Conservation (phyloP, 805 yeast genomes). For the Saccharomycopsis sp. region DNA sequence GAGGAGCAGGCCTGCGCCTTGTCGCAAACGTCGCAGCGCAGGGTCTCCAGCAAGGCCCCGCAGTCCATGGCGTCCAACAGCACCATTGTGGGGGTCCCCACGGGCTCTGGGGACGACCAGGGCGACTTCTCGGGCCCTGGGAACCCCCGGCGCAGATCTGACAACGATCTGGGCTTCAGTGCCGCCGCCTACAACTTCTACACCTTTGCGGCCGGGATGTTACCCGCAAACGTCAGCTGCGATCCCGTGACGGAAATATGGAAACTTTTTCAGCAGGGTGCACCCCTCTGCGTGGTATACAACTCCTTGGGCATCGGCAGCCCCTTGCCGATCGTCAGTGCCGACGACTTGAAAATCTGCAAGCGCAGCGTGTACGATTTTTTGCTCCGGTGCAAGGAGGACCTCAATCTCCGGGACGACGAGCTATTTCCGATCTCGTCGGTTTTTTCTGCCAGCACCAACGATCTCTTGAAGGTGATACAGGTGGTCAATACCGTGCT, state of each 20-base stretch:
- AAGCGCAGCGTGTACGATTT: conserved; percentile 88
- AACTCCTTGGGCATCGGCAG: conserved; percentile 59
- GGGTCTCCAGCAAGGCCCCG: conserved; percentile 1
- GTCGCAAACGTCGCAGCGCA: conserved; percentile 34
- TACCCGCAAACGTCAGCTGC: conserved; percentile 64
- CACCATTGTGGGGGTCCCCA: background rate
- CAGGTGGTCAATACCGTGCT: conserved; percentile 63
- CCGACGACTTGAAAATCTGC: conserved; percentile 78
- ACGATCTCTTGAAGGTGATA: conserved; percentile 68
- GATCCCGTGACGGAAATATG: conserved; percentile 93
- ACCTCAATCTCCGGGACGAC: conserved; percentile 68
- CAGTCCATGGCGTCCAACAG: conserved; percentile 1
- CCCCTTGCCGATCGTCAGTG: conserved; percentile 55
- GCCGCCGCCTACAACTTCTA: conserved; percentile 31
- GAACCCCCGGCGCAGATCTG: conserved; percentile 23
- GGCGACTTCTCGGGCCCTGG: conserved; percentile 15
- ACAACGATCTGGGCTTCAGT: conserved; percentile 30
- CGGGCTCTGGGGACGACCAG: background rate
- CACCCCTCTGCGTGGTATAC: conserved; percentile 81
- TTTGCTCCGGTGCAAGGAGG: conserved; percentile 74
- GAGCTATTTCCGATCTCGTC: conserved; percentile 84
- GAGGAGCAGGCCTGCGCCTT: conserved; percentile 59
- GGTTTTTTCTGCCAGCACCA: conserved; percentile 77
- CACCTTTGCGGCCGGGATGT: conserved; percentile 70
- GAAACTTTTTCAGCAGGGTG: conserved; percentile 85